These are phyloP conservation scores for Moesziomyces aphidis DNA, from an alignment of 1,284 basidiomycete genomes.

Conservation along the genomic window DNA sequence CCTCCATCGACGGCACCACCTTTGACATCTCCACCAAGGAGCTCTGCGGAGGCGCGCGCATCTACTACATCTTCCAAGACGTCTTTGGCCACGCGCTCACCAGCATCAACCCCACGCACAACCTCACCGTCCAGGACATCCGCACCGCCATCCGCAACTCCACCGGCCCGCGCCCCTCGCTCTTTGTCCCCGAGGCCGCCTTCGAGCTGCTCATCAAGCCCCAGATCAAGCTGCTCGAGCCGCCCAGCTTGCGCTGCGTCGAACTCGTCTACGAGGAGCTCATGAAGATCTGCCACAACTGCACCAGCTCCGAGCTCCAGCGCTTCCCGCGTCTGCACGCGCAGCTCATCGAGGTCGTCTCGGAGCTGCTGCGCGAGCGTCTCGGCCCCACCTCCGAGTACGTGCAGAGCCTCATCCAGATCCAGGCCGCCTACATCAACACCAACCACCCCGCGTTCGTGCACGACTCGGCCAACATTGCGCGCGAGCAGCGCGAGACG, in stretches of 20 bases:
- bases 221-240: slow-evolving; percentile 95
- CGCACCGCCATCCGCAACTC: slow-evolving; percentile 98
- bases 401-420: slow-evolving; percentile 92
- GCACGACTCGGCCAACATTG: slow-evolving; percentile 67
- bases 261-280: slow-evolving; percentile 99
- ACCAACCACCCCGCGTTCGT: slow-evolving; percentile 95
- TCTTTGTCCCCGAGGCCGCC: slow-evolving; percentile 97
- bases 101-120: slow-evolving; percentile 89
- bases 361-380: slow-evolving; percentile 92
- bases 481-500: slow-evolving; percentile 60
- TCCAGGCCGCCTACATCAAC: slow-evolving; percentile 99
- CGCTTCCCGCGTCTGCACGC: slow-evolving; percentile 93
- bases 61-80: slow-evolving; percentile 99
- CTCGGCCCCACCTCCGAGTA: slow-evolving; percentile 96
- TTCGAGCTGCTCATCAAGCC: slow-evolving; percentile 98
- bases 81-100: slow-evolving; percentile 93
- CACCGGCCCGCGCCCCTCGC: slow-evolving; percentile 92
- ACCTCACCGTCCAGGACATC: slow-evolving; percentile 93
- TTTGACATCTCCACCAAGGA: slow-evolving; percentile 98
- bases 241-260: slow-evolving; percentile 92
- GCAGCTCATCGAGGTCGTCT: slow-evolving; percentile 96
- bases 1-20: slow-evolving; percentile 98
- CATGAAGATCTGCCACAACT: slow-evolving; percentile 99
- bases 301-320: slow-evolving; percentile 92
- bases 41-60: slow-evolving; percentile 94